Conservation (phyloP, 106 monocot genomes). For the Phalaenopsis equestris region DNA sequence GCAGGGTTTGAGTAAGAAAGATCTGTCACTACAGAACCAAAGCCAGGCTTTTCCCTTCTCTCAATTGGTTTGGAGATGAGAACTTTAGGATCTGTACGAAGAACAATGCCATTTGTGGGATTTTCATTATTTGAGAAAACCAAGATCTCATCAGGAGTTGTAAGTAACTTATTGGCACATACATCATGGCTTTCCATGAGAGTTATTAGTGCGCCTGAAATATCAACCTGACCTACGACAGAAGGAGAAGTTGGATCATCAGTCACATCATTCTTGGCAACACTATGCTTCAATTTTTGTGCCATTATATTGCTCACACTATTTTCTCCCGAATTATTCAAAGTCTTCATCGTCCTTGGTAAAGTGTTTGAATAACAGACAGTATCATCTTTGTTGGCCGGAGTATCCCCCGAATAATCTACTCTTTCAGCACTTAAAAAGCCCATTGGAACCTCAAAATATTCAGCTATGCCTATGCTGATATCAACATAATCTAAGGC, state of each 20-base stretch:
- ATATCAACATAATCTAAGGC: constrained; percentile 43
- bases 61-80: constrained; percentile 7
- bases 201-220: constrained; percentile 9
- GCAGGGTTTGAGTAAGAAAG: constrained; percentile 20
- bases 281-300: background rate
- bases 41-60: constrained; percentile 1
- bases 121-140: constrained; percentile 10
- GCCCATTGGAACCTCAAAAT: constrained; percentile 38
- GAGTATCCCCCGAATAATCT: constrained; percentile 7
- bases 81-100: constrained; percentile 4
- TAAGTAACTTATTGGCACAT: constrained; percentile 4
- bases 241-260: constrained; percentile 3
- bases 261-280: constrained; percentile 5
- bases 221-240: constrained; percentile 6
- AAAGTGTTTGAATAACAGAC: background rate
- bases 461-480: constrained; percentile 44
- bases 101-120: background rate
- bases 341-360: constrained; percentile 2
- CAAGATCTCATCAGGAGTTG: constrained; percentile 2
- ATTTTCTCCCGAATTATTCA: constrained; percentile 1
- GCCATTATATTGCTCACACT: background rate
- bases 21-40: constrained; percentile 19
- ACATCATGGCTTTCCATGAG: background rate
- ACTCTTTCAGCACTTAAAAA: constrained; percentile 2
- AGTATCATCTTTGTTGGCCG: constrained; percentile 10